A percentile compares a stretch with the other conserved stretches of the same genome.
Conservation (phyloP, 768 basidiomycete genomes). For the Neoboletus brunneissimus region DNA sequence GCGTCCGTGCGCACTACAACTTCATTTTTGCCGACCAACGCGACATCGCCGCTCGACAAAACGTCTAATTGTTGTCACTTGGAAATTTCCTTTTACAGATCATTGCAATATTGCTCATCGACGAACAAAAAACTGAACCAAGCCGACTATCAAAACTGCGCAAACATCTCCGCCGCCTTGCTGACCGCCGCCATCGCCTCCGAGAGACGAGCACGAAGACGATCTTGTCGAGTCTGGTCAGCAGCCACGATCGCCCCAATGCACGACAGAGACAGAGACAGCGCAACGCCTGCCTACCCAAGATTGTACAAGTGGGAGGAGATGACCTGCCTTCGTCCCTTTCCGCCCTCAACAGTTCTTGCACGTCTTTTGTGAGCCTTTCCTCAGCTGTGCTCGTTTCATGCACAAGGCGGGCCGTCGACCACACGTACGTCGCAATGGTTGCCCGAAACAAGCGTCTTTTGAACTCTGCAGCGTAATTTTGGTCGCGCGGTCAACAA, state of each 20-base stretch:
- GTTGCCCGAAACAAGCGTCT: conserved; percentile 15
- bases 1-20: conserved; percentile 1
- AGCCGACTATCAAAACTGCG: conserved; percentile 8
- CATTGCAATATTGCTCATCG: not conserved
- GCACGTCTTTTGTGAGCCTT: conserved; percentile 12
- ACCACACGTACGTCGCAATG: conserved; percentile 25
- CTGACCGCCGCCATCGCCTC: conserved; percentile 30
- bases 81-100: conserved; percentile 30
- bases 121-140: not conserved
- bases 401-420: conserved; percentile 21
- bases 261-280: conserved; percentile 1
- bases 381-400: conserved; percentile 18
- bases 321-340: conserved; percentile 37
- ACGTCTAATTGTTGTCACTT: conserved; percentile 11
- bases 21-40: conserved; percentile 7
- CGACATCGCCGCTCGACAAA: conserved; percentile 14
- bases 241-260: not conserved
- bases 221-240: conserved; percentile 24
- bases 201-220: conserved; percentile 17
- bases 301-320: conserved; percentile 8
- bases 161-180: conserved; percentile 26
- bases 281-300: conserved; percentile 24
- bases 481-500: conserved; percentile 2
- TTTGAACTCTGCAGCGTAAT: conserved; percentile 21
- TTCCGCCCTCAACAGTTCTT: conserved; percentile 18